Conservation (phyloP, 2,329 filamentous ascomycete species). For the Zasmidium citrigriseum region DNA sequence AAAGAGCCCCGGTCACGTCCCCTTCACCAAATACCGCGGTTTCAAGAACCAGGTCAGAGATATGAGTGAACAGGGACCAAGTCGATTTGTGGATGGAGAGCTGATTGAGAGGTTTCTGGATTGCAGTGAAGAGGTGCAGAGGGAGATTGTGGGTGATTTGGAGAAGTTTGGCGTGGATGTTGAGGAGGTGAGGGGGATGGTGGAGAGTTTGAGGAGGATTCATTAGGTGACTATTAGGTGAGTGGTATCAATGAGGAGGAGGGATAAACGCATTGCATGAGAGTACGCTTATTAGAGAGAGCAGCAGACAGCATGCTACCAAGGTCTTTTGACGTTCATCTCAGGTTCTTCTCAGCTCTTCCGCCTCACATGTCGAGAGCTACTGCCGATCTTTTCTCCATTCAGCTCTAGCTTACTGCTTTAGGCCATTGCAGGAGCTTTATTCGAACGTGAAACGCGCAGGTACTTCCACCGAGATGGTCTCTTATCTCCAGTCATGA, state of each 20-base stretch:
- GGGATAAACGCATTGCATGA: not conserved
- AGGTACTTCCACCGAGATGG: too few species aligned
- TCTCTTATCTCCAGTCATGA: not conserved
- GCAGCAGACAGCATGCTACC: not conserved
- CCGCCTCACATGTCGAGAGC: not conserved
- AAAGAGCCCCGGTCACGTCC: slow-evolving; percentile 68
- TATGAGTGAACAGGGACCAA: slow-evolving; percentile 66
- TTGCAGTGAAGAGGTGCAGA: slow-evolving; percentile 60
- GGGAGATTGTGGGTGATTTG: slow-evolving; percentile 53
- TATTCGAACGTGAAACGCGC: too few species aligned
- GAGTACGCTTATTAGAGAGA: not conserved
- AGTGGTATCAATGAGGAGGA: too few species aligned
- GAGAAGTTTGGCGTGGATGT: slow-evolving; percentile 50
- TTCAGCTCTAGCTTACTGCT: not conserved
- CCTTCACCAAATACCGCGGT: slow-evolving; percentile 78
- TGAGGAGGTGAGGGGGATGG: slow-evolving; percentile 60
- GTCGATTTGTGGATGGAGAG: slow-evolving; percentile 89
- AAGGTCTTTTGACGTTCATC: too few species aligned
- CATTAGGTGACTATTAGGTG: slow-evolving; percentile 28
- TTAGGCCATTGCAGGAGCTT: not conserved
- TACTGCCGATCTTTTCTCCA: not conserved
- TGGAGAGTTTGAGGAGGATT: slow-evolving; percentile 57
- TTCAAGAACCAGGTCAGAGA: slow-evolving; percentile 73
- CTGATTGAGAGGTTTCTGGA: slow-evolving; percentile 84
- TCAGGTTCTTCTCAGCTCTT: too few species aligned